Evolutionary conservation across 352 stramenopile genomes (phyloP), one percentile per base, ranked within the genome.

Genomic region (Phytophthora lateralis): DNA sequence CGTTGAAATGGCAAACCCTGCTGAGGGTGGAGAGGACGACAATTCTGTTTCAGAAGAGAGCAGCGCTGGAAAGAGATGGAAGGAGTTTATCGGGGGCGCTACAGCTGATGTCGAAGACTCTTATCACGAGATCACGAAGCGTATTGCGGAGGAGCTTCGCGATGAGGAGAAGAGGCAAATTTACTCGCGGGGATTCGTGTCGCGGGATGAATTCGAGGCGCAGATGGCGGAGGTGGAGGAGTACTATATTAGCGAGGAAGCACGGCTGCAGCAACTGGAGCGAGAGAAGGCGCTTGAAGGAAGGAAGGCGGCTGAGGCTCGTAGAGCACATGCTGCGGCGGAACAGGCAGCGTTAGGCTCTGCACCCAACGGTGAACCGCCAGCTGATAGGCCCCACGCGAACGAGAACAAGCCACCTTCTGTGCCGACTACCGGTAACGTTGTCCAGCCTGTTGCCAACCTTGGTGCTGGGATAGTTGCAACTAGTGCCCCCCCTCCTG

Each of bases 141-240:
- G 58, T 15, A 93, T 93, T 54, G 61, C 68, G 3, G 53, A 63
- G 9, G 75, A 89, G 37, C 45, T 92, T 39, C 58, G 75, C 46
- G 72, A 77, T 29, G 54, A 85, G n/a, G 49, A 82, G 48, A 69
- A 63, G 26, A 71, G 65, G 24, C 21, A 20, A 0, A 59, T 73
- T n/a, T 92, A 92, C 47, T 84, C 83, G 20, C 66, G 69, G 2
- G 80, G 80, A 4, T 92, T 92, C 50, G 69, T 74, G n/a, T 78
- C 63, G 5, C 78, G 66, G 1, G 80, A 89, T 42, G 67, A 73
- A n/a, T 78, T 88, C 27, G 66, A 76, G 35, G 44, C 55, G 2
- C 57, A 73, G 48, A 76, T 79, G 67, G 54, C 58, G 11, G 46
- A 69, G 30, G 63, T 79, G 38, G 71, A 74, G 20, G 60, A 76